A percentile compares a stretch with the other conserved stretches of the same genome.
These are phyloP conservation scores for Jaltomata sinuosa DNA, from an alignment of 257 asterid genomes.

Conservation along the genomic window DNA sequence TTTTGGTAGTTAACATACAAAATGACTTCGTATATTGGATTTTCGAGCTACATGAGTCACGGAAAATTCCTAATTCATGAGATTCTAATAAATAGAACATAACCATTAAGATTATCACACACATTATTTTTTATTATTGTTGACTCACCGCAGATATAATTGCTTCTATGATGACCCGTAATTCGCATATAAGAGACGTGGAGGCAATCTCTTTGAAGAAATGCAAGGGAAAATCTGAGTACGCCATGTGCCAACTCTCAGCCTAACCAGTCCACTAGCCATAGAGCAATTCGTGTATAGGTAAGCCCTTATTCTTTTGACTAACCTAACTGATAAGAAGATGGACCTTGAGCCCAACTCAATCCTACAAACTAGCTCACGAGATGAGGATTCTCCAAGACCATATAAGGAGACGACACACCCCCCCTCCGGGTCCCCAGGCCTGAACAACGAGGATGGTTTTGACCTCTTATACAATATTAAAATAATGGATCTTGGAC, in stretches of 20 bases:
- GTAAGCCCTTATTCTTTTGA: background rate
- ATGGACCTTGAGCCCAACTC: background rate
- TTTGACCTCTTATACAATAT: background rate
- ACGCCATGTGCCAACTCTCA: background rate
- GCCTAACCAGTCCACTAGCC: background rate
- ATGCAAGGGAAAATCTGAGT: background rate
- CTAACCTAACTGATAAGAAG: background rate
- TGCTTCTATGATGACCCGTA: background rate
- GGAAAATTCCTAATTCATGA: background rate
- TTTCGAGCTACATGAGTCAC: background rate
- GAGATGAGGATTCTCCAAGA: background rate
- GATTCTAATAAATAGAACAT: background rate
- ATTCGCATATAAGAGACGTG: background rate
- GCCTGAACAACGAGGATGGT: background rate
- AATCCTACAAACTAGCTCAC: background rate
- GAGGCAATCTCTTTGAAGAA: background rate
- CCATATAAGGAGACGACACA: background rate
- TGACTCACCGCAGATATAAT: background rate
- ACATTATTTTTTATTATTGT: background rate
- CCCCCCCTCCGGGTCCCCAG: background rate
- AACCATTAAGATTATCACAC: background rate
- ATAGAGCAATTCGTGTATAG: background rate
- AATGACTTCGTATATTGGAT: background rate
- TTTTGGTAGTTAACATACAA: background rate
- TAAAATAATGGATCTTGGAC: background rate